Conservation (phyloP, 495 filamentous ascomycete species). For the Penicillium odoratum region DNA sequence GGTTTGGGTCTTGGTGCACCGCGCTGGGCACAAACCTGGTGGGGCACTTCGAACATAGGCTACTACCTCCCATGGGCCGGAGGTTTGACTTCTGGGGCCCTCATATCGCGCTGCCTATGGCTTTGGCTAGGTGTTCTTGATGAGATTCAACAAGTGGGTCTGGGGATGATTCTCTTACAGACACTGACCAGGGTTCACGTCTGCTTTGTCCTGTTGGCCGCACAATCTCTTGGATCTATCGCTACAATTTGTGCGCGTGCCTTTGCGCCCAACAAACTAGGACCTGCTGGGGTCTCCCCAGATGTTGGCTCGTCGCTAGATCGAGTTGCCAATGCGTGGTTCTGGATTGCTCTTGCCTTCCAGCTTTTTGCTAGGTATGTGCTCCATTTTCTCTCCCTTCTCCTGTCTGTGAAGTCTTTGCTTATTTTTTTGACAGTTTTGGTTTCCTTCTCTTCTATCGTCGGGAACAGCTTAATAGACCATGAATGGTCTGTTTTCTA, state of each 20-base stretch:
- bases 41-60: conserved; percentile 49
- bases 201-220: conserved; percentile 50
- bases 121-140: conserved; percentile 53
- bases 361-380: conserved; percentile 62
- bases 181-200: conserved; percentile 52
- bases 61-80: conserved; percentile 52
- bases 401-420: not conserved
- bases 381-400: not conserved
- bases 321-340: conserved; percentile 57
- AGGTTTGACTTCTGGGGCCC: conserved; percentile 39
- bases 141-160: conserved; percentile 49
- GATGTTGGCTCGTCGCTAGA: conserved; percentile 41
- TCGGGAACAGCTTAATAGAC: conserved; percentile 70
- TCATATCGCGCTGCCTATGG: conserved; percentile 49
- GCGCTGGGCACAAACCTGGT: conserved; percentile 54
- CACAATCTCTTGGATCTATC: conserved; percentile 51
- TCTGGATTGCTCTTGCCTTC: conserved; percentile 63
- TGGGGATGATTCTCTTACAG: conserved; percentile 53
- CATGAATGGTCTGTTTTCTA: conserved; percentile 30
- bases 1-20: conserved; percentile 52
- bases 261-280: conserved; percentile 49
- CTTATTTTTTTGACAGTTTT: conserved; percentile 30
- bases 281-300: conserved; percentile 47
- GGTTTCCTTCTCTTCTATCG: conserved; percentile 71
- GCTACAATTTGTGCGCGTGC: conserved; percentile 50